phyloP scores from a whole-genome alignment of 2,329 filamentous ascomycete species.

The Rutstroemia sp. region DNA sequence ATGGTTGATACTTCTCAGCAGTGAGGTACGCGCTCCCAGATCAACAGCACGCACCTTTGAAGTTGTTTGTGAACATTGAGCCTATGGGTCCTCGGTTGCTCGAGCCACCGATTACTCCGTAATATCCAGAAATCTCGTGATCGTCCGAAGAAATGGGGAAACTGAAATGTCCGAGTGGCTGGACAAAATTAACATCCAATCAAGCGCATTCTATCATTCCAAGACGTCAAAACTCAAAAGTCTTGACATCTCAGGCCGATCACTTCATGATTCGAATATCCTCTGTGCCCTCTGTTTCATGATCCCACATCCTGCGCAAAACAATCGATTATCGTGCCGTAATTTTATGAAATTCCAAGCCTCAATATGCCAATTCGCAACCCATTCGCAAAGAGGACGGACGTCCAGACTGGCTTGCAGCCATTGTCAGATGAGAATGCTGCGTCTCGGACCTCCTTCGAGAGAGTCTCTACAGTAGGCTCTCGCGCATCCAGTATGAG shows the following conservation, averaged over 20 bases:
- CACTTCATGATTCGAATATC: neutral
- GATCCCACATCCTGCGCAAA: neutral
- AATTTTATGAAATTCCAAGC: neutral
- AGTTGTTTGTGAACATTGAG: neutral
- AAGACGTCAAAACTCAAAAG: neutral
- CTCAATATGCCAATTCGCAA: constrained; percentile 42
- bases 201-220: neutral
- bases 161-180: constrained; percentile 7
- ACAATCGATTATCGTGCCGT: constrained; percentile 5
- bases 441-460: constrained; percentile 44
- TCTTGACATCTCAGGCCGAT: neutral
- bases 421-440: constrained; percentile 43
- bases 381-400: constrained; percentile 57
- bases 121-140: neutral
- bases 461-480: constrained; percentile 54
- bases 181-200: constrained; percentile 2
- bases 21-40: too few relatives aligned
- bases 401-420: constrained; percentile 19
- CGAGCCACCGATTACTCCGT: neutral
- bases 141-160: constrained; percentile 6
- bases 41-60: too few relatives aligned
- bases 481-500: constrained; percentile 56
- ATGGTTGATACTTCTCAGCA: too few relatives aligned
- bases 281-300: neutral
- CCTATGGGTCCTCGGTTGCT: neutral